A percentile compares a stretch with the other conserved stretches of the same genome.
Conservation (phyloP, 2,329 filamentous ascomycete genomes). For the Plectosphaerella sp. region DNA sequence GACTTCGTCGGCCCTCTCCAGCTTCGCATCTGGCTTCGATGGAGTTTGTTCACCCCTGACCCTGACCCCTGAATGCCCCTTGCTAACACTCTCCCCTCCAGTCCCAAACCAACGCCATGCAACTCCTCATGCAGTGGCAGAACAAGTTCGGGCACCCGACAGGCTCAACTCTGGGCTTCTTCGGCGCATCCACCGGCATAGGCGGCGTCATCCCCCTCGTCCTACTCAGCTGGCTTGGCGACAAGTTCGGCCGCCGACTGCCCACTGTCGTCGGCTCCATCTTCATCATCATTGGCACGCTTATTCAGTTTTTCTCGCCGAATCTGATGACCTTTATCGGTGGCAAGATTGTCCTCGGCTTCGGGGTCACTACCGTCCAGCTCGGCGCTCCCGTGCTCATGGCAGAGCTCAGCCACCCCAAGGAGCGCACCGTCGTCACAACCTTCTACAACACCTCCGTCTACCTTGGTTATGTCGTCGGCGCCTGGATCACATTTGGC, state of each 20-base stretch:
- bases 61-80: not conserved
- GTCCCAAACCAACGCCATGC: conserved; percentile 36
- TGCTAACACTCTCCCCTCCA: conserved; percentile 4
- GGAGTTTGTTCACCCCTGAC: conserved; percentile 22
- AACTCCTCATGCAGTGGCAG: conserved; percentile 30
- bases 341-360: conserved; percentile 30
- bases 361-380: conserved; percentile 30
- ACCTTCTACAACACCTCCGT: conserved; percentile 36
- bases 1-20: conserved; percentile 35
- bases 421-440: conserved; percentile 30
- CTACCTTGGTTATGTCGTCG: conserved; percentile 31
- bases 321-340: conserved; percentile 31
- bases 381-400: conserved; percentile 37
- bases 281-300: conserved; percentile 30
- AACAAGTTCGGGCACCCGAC: conserved; percentile 30
- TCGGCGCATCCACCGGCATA: conserved; percentile 32
- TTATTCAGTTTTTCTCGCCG: conserved; percentile 29
- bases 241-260: conserved; percentile 26
- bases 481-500: conserved; percentile 31
- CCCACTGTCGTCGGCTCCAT: conserved; percentile 30
- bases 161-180: conserved; percentile 31
- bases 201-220: conserved; percentile 32
- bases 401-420: conserved; percentile 35
- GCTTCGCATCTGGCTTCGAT: conserved; percentile 35
- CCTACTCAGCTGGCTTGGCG: conserved; percentile 28